Evolutionary conservation across 768 basidiomycete species (phyloP), one percentile per base, ranked within the genome.

Genomic region (Lentinula sp.): DNA sequence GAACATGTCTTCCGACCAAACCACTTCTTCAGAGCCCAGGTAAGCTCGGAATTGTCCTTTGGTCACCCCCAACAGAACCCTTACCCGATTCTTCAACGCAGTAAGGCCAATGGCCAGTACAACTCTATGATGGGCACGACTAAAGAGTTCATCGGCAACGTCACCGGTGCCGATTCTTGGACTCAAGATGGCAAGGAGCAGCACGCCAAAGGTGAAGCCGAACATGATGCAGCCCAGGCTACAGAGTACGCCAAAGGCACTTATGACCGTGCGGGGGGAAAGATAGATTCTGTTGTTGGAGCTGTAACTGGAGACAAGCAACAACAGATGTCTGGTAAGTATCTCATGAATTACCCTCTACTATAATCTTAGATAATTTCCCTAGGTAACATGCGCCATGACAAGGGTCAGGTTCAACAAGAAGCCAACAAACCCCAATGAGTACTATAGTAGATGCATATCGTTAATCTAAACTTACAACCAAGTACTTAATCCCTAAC

Each of bases 391-490:
- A 57, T 72, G 16, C 75, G 70, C 54, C 76, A 83, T 0, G 82
- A 86, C 51, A 85, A 86, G 63, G 85, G 87, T 0, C 65, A 77
- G 53, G 67, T 75, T 1, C 79, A 86, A 64, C 84, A 86, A 68
- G 73, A 83, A 4, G 16, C 78, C 34, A 87, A 87, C 68, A 76
- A 80, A 65, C 65, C 63, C 18, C 13, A 8, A 51, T 34, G 15
- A 11, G 23, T 2, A 10, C 13, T 0, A 5, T 5, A 23, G 59
- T 28, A 28, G 2, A 23, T 23, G 37, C 8, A 16, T 13, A 46
- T 46, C 4, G 6, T 46, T 46, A 16, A 2, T 37, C 37, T 8
- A 8, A 37, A 46, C 15, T 46, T 46, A 15, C 3, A 11, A n/a
- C 37, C 37, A 8, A 8, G 2, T 8, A 8, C 7, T 39, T 13